Evolutionary conservation across 2,329 filamentous ascomycete species (phyloP), one percentile per base, ranked within the genome.

Genomic region (Amylocarpus encephaloides): DNA sequence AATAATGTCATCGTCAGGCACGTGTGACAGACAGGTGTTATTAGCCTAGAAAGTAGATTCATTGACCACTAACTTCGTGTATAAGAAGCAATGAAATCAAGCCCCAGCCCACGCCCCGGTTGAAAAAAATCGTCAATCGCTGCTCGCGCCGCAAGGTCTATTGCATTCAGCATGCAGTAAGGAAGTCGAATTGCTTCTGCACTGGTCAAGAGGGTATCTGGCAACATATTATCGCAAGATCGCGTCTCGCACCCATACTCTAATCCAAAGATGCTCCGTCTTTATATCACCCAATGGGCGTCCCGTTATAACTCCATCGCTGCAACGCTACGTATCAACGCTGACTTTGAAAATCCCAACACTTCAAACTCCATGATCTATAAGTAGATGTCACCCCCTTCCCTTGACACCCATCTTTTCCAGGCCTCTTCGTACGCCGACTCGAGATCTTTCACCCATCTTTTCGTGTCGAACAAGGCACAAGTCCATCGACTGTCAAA

Each of bases 371-470:
- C 40, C 44, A 53, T 33, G 18, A 47, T 53, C 47, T 55, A 58
- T 51, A 98, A 76, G 76, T 89, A 93, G 58, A 98, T 95, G 73
- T 98, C 93, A 7, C 92, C 91, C n/a, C 87, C 84, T 68, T 89
- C 80, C 11, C 89, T 91, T 36, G 73, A 75, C 35, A 91, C 89
- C 92, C 93, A 98, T 64, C 82, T 79, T 60, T 77, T 76, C 93
- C 93, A 98, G 15, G 91, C 90, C 65, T 86, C 80, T 57, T 87
- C 83, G 67, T 96, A 98, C 11, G 90, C 91, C 54, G 80, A 77
- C 71, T 98, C 93, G 16, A 98, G 71, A 69, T 97, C 91, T 42
- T 76, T 72, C 22, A 97, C 92, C 93, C 93, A 98, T 59, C 93
- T 79, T 60, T 76, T 79, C 5, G 93, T 98, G 68, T 98, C 83